Conservation (phyloP, 345 rosid genomes). For the Lepidium didymum region DNA sequence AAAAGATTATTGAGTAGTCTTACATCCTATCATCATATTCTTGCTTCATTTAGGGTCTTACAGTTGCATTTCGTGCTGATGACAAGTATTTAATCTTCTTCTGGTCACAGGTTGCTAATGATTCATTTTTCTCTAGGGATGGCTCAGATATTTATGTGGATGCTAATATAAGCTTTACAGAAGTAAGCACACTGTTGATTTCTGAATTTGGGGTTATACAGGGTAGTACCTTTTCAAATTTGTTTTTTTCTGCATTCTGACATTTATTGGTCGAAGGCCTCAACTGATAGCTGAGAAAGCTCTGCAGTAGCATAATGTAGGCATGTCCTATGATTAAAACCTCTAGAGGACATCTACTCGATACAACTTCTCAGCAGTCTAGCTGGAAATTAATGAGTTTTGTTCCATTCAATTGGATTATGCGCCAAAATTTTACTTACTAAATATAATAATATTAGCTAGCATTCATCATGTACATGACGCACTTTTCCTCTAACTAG, state of each 20-base stretch:
- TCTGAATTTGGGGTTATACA: constrained; percentile 1
- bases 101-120: constrained; percentile 63
- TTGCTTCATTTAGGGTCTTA: constrained; percentile 4
- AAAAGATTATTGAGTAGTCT: not conserved
- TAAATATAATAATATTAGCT: not conserved
- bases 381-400: constrained; percentile 3
- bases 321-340: not conserved
- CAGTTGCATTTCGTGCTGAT: constrained; percentile 8
- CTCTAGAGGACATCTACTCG: constrained; percentile 1
- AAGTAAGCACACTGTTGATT: constrained; percentile 45
- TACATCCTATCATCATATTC: not conserved
- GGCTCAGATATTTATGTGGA: constrained; percentile 87
- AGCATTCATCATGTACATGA: not conserved
- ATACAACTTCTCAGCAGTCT: not conserved
- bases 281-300: constrained; percentile 8
- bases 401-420: not conserved
- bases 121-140: constrained; percentile 70
- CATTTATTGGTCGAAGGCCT: not conserved
- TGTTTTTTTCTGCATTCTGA: constrained; percentile 6
- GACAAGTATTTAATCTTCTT: constrained; percentile 5
- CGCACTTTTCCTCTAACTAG: not conserved
- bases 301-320: not conserved
- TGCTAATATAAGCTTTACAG: constrained; percentile 77
- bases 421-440: not conserved
- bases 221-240: not conserved